Percentiles rank a stretch among this genome's conserved stretches.
phyloP scores from a whole-genome alignment of 345 rosid genomes.

The Salix viminalis region DNA sequence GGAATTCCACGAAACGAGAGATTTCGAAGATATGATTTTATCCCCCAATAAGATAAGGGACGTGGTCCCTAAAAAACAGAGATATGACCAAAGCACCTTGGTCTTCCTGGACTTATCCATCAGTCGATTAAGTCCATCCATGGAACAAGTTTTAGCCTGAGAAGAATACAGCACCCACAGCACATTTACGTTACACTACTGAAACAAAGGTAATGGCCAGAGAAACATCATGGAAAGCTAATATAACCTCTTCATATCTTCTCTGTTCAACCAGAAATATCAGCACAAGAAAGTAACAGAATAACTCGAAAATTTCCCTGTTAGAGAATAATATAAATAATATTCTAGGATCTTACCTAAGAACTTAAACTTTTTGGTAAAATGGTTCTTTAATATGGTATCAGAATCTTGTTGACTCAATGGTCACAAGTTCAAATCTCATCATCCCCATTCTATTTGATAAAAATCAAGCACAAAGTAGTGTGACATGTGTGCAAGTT shows the following conservation, averaged over 20 bases:
- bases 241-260: conserved; percentile 53
- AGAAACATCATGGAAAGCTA: background rate
- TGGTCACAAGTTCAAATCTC: too few species aligned
- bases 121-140: conserved; percentile 62
- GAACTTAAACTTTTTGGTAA: too few species aligned
- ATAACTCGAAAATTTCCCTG: conserved; percentile 50
- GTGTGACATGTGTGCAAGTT: too few species aligned
- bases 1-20: too few species aligned
- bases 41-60: too few species aligned
- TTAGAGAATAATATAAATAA: too few species aligned
- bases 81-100: background rate
- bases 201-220: background rate
- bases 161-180: background rate
- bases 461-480: too few species aligned
- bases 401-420: too few species aligned
- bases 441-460: too few species aligned
- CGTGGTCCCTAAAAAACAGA: background rate
- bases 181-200: background rate
- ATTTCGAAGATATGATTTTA: too few species aligned
- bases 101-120: conserved; percentile 22
- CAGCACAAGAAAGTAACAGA: conserved; percentile 61
- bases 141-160: conserved; percentile 86
- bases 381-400: too few species aligned
- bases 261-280: conserved; percentile 75
- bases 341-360: too few species aligned